These are phyloP conservation scores for Carex myosuroides DNA, from an alignment of 176 grass and related monocot species.

Conservation along the genomic window DNA sequence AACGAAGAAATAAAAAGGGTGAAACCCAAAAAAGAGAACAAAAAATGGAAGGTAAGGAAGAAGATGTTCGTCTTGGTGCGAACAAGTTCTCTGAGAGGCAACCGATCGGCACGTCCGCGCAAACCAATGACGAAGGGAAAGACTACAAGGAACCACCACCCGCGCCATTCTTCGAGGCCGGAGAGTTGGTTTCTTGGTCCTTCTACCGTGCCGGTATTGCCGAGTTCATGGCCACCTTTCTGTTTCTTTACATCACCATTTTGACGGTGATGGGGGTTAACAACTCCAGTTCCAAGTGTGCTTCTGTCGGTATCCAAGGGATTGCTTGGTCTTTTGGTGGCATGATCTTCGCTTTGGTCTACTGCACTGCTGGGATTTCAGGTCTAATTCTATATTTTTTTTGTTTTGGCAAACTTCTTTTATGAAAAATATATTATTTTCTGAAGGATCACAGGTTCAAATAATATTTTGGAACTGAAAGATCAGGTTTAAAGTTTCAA, in stretches of 20 bases:
- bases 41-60: slow-evolving; percentile 73
- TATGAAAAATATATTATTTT: not conserved
- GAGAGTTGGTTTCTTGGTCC: slow-evolving; percentile 75
- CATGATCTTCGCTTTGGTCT: slow-evolving; percentile 47
- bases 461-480: not conserved
- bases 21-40: not conserved
- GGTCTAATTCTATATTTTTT: slow-evolving; percentile 1
- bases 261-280: slow-evolving; percentile 67
- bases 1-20: not conserved
- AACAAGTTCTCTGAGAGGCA: slow-evolving; percentile 78
- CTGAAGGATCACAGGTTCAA: not conserved
- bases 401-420: not conserved
- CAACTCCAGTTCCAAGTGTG: slow-evolving; percentile 47
- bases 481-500: not conserved
- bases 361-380: slow-evolving; percentile 48
- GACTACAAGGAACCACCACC: slow-evolving; percentile 81
- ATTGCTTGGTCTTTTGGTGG: slow-evolving; percentile 70
- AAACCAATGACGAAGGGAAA: slow-evolving; percentile 45
- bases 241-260: slow-evolving; percentile 77
- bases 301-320: slow-evolving; percentile 71
- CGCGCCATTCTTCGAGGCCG: slow-evolving; percentile 63
- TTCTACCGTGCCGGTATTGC: slow-evolving; percentile 89
- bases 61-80: slow-evolving; percentile 64
- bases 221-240: slow-evolving; percentile 88
- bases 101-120: slow-evolving; percentile 78